Evolutionary conservation across 305 asterid species (phyloP), one percentile per base, ranked within the genome.

Genomic region (Fraxinus floribunda): DNA sequence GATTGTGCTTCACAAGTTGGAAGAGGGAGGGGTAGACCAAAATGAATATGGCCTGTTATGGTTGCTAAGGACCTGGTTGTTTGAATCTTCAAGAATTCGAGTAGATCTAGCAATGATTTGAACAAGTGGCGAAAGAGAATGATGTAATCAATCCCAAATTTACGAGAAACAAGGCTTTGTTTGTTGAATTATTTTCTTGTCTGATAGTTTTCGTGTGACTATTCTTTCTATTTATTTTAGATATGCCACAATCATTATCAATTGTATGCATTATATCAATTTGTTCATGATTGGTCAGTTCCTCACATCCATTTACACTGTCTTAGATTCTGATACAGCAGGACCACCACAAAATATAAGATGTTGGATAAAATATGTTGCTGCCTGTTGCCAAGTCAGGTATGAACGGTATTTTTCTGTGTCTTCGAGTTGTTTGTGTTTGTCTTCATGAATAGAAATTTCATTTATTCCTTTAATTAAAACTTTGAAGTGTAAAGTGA

Each of bases 341-440:
- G 98, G 95, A 46, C 97, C 97, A 62, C 98, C 98, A 1, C 93
- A 92, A 86, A 96, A 94, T 86, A 90, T 96, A 80, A 91, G 89
- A 78, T 82, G 86, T 74, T 96, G 97, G 98, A 91, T 96, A 77
- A 93, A 89, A 70, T 91, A 24, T 76, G 89, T 79, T 49, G 77
- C 90, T 24, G 85, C 76, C 73, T 92, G 92, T 83, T 91, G 91
- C 91, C 89, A 86, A 88, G 82, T 79, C 85, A 96, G 99, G 98
- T 94, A 86, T 78, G 83, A 55, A 16, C 35, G 7, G 5, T 24
- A 30, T 18, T 26, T 35, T 70, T 35, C 39, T 77, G 76, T 66
- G 83, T 38, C 44, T 81, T 76, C 74, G 39, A 32, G 76, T 39
- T 77, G 18, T 60, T 30, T 41, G 80, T 81, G 11, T 26, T 22